Base-by-base conservation (phyloP, 1,139 yeast species). In the Lizanozyma gosingica region DNA sequence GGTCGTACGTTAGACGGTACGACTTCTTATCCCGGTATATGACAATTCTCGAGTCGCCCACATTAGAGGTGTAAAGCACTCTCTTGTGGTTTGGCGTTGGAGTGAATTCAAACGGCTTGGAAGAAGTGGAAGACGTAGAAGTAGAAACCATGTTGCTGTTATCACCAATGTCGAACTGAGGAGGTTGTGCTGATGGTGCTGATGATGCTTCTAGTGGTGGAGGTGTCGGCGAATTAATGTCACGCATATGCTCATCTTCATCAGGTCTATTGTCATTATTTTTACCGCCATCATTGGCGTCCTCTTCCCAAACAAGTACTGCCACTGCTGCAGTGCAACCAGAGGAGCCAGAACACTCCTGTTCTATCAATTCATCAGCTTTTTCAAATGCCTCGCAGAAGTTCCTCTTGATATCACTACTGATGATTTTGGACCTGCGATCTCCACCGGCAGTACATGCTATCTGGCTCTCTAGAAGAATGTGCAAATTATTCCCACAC, bases 311-410 rank as follows among this genome's bases (percentile, higher is more conserved):
- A 43, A 95, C 68, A 43, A 88, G 61, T 1, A 92, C 80, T 1
- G 97, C 96, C 17, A 90, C 97, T 0, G 95, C 97, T 0, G 97
- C 98, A 0, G 99, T 94, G 50, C 94, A 81, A 0, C 98, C 98
- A 43, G 94, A 78, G 41, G 76, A 77, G 15, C 83, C 92, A 45
- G 63, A 71, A 40, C 71, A 69, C 37, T 78, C 78, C 27, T 75
- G 67, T 38, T 72, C 76, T 41, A 92, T 80, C 50, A 77, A 65
- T 35, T 71, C 67, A 59, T 90, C 98, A 3, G 95, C 94, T 43
- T 77, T 75, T 18, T 75, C 63, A 59, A 92, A 94, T 4, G 83
- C 64, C 35, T 70, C 73, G 54, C 73, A 73, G 42, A 83, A 59
- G 37, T 75, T 67, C 39, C 76, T 78, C 48, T 83, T 63, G 49